A percentile compares a stretch with the other conserved stretches of the same genome.
These are phyloP conservation scores for Mycena capillaripes DNA, from an alignment of 768 basidiomycete genomes.

Conservation along the genomic window DNA sequence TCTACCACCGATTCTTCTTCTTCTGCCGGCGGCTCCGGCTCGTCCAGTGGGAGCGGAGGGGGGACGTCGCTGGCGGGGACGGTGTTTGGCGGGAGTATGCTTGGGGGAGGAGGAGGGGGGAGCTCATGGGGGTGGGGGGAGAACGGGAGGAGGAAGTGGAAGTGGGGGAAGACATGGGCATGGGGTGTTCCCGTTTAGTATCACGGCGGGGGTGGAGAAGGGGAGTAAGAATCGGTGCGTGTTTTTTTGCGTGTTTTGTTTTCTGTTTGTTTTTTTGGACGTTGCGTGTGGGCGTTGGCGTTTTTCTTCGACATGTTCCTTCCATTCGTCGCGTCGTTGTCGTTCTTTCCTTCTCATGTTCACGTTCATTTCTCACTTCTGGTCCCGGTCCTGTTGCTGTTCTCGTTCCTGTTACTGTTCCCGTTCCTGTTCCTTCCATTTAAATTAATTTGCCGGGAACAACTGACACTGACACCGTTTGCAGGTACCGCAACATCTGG, in stretches of 20 bases:
- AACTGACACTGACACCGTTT: neutral
- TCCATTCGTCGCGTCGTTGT: too few species aligned
- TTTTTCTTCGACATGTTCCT: too few species aligned
- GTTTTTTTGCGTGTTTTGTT: too few species aligned
- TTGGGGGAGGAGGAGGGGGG: neutral
- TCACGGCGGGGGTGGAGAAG: conserved; percentile 96
- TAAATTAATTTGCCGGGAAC: too few species aligned
- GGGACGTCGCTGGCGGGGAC: neutral
- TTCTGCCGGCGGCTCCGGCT: too few species aligned
- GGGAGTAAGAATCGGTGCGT: conserved; percentile 91
- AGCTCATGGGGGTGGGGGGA: neutral
- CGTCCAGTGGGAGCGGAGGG: neutral
- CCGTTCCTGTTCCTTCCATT: neutral
- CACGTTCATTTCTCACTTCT: too few species aligned
- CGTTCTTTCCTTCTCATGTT: too few species aligned
- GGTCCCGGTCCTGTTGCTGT: neutral
- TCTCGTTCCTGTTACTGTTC: too few species aligned
- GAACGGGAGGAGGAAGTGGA: neutral
- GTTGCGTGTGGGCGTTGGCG: neutral
- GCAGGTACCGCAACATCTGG: conserved; percentile 97
- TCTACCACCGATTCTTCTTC: too few species aligned
- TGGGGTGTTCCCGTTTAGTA: conserved; percentile 85
- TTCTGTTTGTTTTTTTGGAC: neutral
- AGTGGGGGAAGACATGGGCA: neutral
- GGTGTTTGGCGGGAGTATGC: neutral